Evolutionary conservation across 2,329 filamentous ascomycete genomes (phyloP).

Genomic region (Pyrenochaeta sp.): DNA sequence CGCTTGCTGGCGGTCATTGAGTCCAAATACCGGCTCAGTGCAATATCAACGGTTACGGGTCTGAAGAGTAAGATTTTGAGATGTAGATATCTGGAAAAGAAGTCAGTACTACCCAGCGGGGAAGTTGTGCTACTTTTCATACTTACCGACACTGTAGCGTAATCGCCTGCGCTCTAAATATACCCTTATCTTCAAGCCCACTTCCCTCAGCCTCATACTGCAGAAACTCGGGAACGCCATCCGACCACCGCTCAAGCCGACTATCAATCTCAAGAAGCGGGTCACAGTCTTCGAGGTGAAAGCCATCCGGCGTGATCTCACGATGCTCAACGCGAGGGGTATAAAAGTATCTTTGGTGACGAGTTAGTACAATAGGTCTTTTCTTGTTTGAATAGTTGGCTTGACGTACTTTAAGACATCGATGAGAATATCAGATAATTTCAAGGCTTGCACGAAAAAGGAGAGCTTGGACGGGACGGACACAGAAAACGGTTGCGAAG

Average conservation of each 20-base stretch:
- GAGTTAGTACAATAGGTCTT: too few relatives aligned
- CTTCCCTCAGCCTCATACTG: not conserved
- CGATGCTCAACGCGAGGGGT: not conserved
- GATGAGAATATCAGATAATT: constrained; percentile 5
- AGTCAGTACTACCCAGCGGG: too few relatives aligned
- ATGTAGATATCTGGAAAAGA: constrained; percentile 1
- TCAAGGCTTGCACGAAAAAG: constrained; percentile 4
- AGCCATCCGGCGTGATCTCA: not conserved
- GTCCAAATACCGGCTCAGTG: not conserved
- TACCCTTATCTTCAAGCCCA: not conserved
- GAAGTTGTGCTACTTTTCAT: too few relatives aligned
- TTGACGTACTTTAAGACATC: constrained; percentile 9
- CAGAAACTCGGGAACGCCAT: not conserved
- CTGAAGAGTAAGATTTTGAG: constrained; percentile 6
- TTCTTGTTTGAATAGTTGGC: too few relatives aligned
- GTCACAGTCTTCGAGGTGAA: constrained; percentile 3
- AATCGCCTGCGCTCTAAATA: constrained; percentile 1
- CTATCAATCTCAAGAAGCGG: constrained; percentile 1
- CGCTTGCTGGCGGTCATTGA: not conserved
- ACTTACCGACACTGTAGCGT: constrained; percentile 3
- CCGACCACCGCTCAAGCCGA: not conserved
- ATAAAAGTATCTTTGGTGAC: too few relatives aligned
- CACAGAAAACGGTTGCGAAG: not conserved
- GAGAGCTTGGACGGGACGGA: not conserved
- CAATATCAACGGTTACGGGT: constrained; percentile 2